Evolutionary conservation across 106 monocot genomes (phyloP), one percentile per base, ranked within the genome.

Genomic region (Amphibolis antarctica): DNA sequence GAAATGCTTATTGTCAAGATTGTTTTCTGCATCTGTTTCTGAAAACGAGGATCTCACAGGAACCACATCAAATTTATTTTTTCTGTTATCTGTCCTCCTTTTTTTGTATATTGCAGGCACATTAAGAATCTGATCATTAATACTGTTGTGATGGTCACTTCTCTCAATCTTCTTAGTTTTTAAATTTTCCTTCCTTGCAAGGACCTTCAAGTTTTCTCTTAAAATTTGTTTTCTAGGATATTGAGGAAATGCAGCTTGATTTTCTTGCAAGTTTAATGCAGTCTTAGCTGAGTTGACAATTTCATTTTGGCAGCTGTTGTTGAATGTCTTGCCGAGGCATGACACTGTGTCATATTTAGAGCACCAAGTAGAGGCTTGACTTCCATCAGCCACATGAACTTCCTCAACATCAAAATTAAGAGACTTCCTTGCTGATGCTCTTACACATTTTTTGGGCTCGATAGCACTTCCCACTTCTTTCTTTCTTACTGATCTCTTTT

Each of bases 361-460:
- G n/a, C 47, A 36, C 17, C 5, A 12, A 25, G 24, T 23, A 19
- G 77, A 47, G 13, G 25, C 44, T 27, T 48, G 23, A 47, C 7
- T 52, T 43, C 19, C 64, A 30, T 60, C 22, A 25, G 31, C n/a
- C 26, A 44, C n/a, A 5, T 49, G 25, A 48, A 44, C 9, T 19
- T 36, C 67, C 36, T 78, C 78, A 4, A n/a, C 27, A 74, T 78
- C 75, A 69, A 90, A 85, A 46, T 83, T 78, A 46, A 90, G 64
- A 59, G 72, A 43, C 36, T 78, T 69, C 60, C 75, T 92, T 5
- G 70, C 85, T 25, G 82, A 62, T 52, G 59, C 79, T 17, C 22
- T 31, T 27, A 26, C 15, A 14, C 36, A 62, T 59, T n/a, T 48
- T 42, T 43, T 60, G 14, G 15, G 19, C 44, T 76, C 49, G 22